These are phyloP conservation scores for Zymoseptoria tritici DNA, from an alignment of 2,329 filamentous ascomycete species.

Conservation along the genomic window DNA sequence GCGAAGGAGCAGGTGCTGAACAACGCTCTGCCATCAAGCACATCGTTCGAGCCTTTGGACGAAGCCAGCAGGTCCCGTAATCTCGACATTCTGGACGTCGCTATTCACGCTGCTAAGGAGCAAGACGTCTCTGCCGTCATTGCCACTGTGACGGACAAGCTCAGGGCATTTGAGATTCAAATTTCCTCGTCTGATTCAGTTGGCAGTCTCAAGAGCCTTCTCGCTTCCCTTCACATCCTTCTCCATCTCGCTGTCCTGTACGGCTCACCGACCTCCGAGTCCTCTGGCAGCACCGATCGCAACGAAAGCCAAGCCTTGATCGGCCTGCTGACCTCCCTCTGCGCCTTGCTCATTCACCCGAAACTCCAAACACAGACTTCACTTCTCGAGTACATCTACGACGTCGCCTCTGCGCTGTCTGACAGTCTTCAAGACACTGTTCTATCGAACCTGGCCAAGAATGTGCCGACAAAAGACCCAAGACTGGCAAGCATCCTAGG, in stretches of 20 bases:
- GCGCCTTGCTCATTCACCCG: constrained; percentile 32
- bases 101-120: constrained; percentile 13
- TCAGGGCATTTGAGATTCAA: constrained; percentile 17
- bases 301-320: constrained; percentile 8
- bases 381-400: constrained; percentile 37
- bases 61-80: constrained; percentile 10
- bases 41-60: background rate
- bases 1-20: constrained; percentile 29
- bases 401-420: constrained; percentile 36
- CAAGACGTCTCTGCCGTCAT: constrained; percentile 13
- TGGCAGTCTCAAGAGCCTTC: background rate
- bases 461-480: constrained; percentile 27
- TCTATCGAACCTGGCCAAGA: constrained; percentile 25
- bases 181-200: constrained; percentile 4
- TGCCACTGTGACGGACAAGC: constrained; percentile 18
- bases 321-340: constrained; percentile 28
- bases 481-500: constrained; percentile 38
- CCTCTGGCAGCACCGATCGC: constrained; percentile 26
- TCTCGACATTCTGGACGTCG: constrained; percentile 24
- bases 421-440: constrained; percentile 36
- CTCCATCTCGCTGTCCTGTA: constrained; percentile 37
- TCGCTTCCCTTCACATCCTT: constrained; percentile 22
- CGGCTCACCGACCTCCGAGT: constrained; percentile 18
- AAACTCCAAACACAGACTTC: constrained; percentile 29
- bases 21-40: constrained; percentile 2